These are phyloP conservation scores for Epichloe elymi DNA, from an alignment of 2,329 filamentous ascomycete genomes.

Conservation along the genomic window DNA sequence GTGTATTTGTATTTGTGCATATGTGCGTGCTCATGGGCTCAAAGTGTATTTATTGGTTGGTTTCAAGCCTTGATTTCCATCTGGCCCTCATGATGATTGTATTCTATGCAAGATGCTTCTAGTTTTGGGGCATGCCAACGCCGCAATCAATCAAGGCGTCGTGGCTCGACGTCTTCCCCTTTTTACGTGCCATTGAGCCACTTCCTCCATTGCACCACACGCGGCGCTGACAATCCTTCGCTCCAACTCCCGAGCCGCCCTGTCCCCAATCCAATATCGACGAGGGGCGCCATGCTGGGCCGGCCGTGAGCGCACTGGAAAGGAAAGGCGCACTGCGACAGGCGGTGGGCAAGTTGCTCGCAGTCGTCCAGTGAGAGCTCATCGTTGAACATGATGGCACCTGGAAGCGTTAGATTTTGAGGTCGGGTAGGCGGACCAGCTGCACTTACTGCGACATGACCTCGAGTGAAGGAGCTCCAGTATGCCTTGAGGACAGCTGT, in stretches of 20 bases:
- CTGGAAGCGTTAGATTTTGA: slow-evolving; percentile 15
- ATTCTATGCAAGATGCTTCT: neutral
- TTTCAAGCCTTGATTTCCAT: too few relatives aligned
- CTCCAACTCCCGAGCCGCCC: slow-evolving; percentile 15
- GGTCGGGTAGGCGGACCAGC: neutral
- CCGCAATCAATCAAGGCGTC: neutral
- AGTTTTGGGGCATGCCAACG: neutral
- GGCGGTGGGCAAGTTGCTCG: slow-evolving; percentile 35
- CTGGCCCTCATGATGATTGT: neutral
- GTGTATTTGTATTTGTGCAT: too few relatives aligned
- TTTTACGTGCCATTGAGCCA: slow-evolving; percentile 8
- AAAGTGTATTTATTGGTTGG: too few relatives aligned
- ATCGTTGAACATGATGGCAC: slow-evolving; percentile 80
- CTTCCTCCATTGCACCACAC: slow-evolving; percentile 10
- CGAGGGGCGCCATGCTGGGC: slow-evolving; percentile 50
- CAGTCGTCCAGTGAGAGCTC: slow-evolving; percentile 45
- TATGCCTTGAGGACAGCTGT: slow-evolving; percentile 60
- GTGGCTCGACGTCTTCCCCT: neutral
- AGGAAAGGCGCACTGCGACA: slow-evolving; percentile 56
- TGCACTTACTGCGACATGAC: slow-evolving; percentile 51
- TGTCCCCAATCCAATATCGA: slow-evolving; percentile 30
- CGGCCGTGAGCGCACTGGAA: slow-evolving; percentile 77
- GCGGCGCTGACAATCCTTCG: slow-evolving; percentile 5
- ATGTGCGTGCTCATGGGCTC: too few relatives aligned
- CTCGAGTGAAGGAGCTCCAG: slow-evolving; percentile 65